Percentiles rank a stretch among this genome's conserved stretches.
These are phyloP conservation scores for Apiotrichum porosum DNA, from an alignment of 1,284 basidiomycete species.

Conservation along the genomic window DNA sequence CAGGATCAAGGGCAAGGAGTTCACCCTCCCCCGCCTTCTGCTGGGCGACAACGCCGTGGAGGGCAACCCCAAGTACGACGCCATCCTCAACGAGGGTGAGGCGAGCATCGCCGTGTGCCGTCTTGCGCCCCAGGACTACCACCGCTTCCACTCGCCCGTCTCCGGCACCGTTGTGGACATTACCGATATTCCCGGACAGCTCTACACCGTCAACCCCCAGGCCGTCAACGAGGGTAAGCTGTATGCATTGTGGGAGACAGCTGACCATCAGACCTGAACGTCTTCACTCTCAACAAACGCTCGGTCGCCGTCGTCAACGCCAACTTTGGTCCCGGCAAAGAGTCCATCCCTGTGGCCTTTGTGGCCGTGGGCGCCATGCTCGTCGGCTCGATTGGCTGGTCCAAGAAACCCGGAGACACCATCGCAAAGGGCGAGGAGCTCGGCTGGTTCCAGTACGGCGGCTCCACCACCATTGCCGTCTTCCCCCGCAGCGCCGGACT, in stretches of 20 bases:
- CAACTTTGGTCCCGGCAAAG: constrained; percentile 39
- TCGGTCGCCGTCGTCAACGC: constrained; percentile 36
- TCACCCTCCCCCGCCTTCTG: constrained; percentile 62
- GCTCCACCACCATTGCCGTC: constrained; percentile 58
- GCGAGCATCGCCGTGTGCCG: constrained; percentile 45
- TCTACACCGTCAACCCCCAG: constrained; percentile 58
- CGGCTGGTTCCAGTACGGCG: constrained; percentile 52
- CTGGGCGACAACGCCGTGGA: constrained; percentile 49
- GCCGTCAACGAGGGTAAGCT: constrained; percentile 62
- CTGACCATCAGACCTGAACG: constrained; percentile 15
- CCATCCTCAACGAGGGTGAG: constrained; percentile 16
- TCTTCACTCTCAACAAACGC: constrained; percentile 20
- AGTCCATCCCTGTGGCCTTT: constrained; percentile 37
- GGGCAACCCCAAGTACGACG: constrained; percentile 51
- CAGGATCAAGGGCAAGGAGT: constrained; percentile 71
- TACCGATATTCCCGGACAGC: constrained; percentile 46
- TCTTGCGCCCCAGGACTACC: constrained; percentile 76
- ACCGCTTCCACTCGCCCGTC: constrained; percentile 75
- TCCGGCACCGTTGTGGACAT: constrained; percentile 58
- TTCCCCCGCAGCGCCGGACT: constrained; percentile 56
- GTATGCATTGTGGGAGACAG: constrained; percentile 5
- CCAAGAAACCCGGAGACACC: constrained; percentile 44
- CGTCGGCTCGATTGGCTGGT: constrained; percentile 53
- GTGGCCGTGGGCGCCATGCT: constrained; percentile 53
- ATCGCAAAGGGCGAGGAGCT: constrained; percentile 52